Base-by-base conservation (phyloP, 805 yeast species). In the Cyberlindnera mississippiensis region DNA sequence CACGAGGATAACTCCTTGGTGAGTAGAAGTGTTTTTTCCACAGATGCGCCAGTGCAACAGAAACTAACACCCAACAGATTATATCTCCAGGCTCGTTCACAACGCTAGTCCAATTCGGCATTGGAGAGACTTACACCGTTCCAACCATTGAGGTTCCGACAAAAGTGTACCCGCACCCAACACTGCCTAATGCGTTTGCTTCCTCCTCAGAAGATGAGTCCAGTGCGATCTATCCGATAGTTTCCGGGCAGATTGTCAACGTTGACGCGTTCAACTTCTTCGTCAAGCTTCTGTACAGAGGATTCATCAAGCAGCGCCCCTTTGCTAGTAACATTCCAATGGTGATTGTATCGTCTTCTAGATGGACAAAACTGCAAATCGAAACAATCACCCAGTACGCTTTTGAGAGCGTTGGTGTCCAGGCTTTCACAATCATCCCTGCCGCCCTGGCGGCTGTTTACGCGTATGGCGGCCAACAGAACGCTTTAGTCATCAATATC, bases 141-240 rank as follows among this genome's bases (percentile, higher is more conserved):
- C 95, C 97, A 2, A 75, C 80, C 19, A 76, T 75, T 49, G 77
- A 78, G 42, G 69, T 89, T 22, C 95, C 96, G n/a, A 80, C 96
- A 0, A 69, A 70, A 29, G 95, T 91, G 8, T 85, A 76, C 59
- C 68, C 65, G 38, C 69, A 72, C 48, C 57, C 67, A 10, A 55
- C 59, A 10, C 57, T 60, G 22, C 42, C 63, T 56, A 48, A 61
- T 49, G 53, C 67, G 48, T 61, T 56, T 24, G 46, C 46, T 52
- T 63, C 67, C 18, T 45, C 48, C 16, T 61, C 46, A 5, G 17
- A 33, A 4, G 72, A 61, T 26, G 69, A 67, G 22, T 54, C 64
- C 6, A 55, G 57, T 30, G 78, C 69, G 7, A 67, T 90, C 8
- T 64, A 63, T 40, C 96, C 97, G 1, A 73, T 91, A 4, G 63